phyloP scores from a whole-genome alignment of 768 basidiomycete species.

The Tubosaeta sp. region DNA sequence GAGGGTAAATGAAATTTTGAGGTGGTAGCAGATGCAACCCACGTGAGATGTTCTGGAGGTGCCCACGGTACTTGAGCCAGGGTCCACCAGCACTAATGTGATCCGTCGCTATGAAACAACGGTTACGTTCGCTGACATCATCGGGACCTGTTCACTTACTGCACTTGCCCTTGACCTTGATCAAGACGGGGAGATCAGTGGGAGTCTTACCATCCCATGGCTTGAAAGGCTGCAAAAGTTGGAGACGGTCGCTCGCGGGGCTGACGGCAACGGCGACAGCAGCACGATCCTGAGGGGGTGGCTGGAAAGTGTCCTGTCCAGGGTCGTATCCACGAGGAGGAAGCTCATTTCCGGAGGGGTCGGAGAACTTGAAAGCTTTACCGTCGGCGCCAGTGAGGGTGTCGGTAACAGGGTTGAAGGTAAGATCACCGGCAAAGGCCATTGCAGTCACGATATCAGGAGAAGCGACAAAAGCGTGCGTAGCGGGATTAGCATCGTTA shows the following conservation, averaged over 20 bases:
- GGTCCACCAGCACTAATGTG: constrained; percentile 98
- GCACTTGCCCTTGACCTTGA: constrained; percentile 99
- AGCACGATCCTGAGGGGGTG: constrained; percentile 82
- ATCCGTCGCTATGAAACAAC: constrained; percentile 59
- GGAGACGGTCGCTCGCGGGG: constrained; percentile 85
- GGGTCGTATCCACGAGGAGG: constrained; percentile 96
- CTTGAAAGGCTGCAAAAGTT: constrained; percentile 83
- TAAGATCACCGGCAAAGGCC: constrained; percentile 88
- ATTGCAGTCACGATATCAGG: constrained; percentile 96
- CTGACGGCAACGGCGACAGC: constrained; percentile 82
- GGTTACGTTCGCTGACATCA: neutral
- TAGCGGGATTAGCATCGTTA: constrained; percentile 99
- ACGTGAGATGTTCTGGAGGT: constrained; percentile 97
- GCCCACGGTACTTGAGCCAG: constrained; percentile 99
- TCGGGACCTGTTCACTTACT: constrained; percentile 47
- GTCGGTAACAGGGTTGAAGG: constrained; percentile 97
- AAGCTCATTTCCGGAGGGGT: constrained; percentile 87
- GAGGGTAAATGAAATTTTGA: constrained; percentile 5
- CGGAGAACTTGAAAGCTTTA: constrained; percentile 96
- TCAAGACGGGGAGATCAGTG: constrained; percentile 83
- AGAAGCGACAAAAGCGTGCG: constrained; percentile 93
- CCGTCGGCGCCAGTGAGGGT: constrained; percentile 83
- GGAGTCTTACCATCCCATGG: constrained; percentile 95
- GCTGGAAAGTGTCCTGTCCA: constrained; percentile 95
- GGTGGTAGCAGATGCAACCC: constrained; percentile 23